A percentile compares a stretch with the other conserved stretches of the same genome.
Conservation (phyloP, 2,329 filamentous ascomycete species). For the Hypoxylon sp. region DNA sequence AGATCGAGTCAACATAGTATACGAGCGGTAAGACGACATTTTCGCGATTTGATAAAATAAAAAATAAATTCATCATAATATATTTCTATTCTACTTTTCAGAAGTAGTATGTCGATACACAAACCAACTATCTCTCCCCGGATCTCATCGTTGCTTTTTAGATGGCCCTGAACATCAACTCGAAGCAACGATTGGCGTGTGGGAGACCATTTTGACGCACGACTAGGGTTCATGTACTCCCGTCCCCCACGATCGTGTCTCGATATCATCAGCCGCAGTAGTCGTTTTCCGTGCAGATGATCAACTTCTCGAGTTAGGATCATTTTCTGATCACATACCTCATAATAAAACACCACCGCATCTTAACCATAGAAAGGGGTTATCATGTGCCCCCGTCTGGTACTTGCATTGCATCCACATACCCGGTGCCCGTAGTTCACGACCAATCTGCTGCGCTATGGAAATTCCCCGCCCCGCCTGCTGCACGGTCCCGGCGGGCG, state of each 20-base stretch:
- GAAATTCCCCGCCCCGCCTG: conserved; percentile 35
- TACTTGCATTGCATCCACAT: conserved; percentile 10
- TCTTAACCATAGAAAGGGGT: conserved; percentile 14
- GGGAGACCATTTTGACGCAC: conserved; percentile 34
- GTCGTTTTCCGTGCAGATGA: conserved; percentile 13
- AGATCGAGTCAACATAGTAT: conserved; percentile 15
- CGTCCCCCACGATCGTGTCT: conserved; percentile 39
- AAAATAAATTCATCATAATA: conserved; percentile 14
- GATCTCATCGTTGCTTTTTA: conserved; percentile 31
- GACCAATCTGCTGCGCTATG: conserved; percentile 21
- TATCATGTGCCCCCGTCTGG: conserved; percentile 21
- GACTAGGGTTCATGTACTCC: conserved; percentile 34
- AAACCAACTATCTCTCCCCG: conserved; percentile 3
- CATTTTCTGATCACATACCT: conserved; percentile 6
- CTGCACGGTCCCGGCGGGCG: conserved; percentile 36
- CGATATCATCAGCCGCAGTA: conserved; percentile 38
- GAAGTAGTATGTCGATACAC: background rate
- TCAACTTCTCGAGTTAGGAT: conserved; percentile 9
- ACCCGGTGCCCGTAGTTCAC: conserved; percentile 21
- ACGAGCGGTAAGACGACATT: conserved; percentile 22
- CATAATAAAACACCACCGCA: conserved; percentile 9
- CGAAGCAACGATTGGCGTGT: conserved; percentile 39
- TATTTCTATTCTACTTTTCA: conserved; percentile 12
- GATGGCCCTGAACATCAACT: conserved; percentile 9
- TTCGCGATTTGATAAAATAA: conserved; percentile 18